Conservation (phyloP, 139 green algal species). For the Micromonas pusilla region DNA sequence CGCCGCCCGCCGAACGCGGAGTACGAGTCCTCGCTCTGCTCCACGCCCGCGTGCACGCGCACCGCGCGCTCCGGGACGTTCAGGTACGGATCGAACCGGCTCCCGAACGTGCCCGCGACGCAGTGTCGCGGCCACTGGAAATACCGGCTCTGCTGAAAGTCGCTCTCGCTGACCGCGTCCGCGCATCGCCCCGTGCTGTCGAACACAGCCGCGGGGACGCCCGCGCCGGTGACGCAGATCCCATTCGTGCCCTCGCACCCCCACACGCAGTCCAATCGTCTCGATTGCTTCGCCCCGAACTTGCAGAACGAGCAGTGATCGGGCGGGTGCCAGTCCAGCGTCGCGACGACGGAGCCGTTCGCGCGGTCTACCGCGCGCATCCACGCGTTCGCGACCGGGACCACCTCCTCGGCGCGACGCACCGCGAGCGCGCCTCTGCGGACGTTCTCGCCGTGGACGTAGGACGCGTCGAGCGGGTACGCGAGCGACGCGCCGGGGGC, state of each 20-base stretch:
- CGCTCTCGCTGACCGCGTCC: not conserved
- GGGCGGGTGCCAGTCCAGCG: not conserved
- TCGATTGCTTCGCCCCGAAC: not conserved
- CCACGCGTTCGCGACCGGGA: not conserved
- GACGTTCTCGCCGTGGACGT: not conserved
- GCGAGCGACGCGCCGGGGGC: not conserved
- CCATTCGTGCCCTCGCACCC: not conserved
- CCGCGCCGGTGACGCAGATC: not conserved
- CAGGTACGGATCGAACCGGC: not conserved
- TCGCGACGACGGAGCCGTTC: not conserved
- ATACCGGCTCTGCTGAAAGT: not conserved
- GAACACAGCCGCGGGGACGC: not conserved
- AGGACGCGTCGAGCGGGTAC: not conserved
- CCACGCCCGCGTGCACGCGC: not conserved
- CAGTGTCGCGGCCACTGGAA: slow-evolving; percentile 10
- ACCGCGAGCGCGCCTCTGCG: not conserved
- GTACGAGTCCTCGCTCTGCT: not conserved
- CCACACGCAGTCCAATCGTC: slow-evolving; percentile 12
- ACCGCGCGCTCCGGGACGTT: not conserved
- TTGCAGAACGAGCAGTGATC: not conserved
- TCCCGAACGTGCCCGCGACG: not conserved
- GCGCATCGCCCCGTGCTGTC: not conserved
- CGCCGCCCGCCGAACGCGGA: not conserved
- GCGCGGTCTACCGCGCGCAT: too few species aligned
- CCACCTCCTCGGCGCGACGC: not conserved